Base-by-base conservation (phyloP, 192 early-diverging fungal species). In the Backusella sp. region DNA sequence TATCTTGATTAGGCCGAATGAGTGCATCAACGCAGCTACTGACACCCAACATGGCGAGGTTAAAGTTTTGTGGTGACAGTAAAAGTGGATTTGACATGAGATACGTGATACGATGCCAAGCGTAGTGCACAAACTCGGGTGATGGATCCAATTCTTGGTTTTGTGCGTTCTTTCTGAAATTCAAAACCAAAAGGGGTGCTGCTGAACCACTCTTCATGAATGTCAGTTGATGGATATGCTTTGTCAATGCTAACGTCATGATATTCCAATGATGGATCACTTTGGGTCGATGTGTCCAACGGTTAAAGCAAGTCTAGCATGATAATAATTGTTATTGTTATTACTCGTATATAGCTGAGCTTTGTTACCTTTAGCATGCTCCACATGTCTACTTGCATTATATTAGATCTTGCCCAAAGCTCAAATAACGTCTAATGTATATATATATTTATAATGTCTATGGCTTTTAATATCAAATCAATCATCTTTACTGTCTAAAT, bases 201-300 rank as follows among this genome's bases (percentile, higher is more conserved):
- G 85, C 78, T 19, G 91, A 91, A 78, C 91, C 87, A 35, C 70
- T 74, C 21, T 84, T 83, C 21, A 90, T 90, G 75, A 93, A 94
- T 32, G 94, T 82, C 36, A 89, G 59, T 42, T 90, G 79, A 9
- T 92, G 80, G 23, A 92, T 87, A 19, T 90, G 77, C 35, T 91
- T 81, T 39, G 92, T 91, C 11, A 96, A 77, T 21, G 83, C 88
- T 15, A 94, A 75, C 0, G 86, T 80, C 7, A 85, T 86, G 14
- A 90, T 89, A 71, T 85, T 92, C 95, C 95, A 96, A 72, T 96
- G 89, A 26, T 85, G 84, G 49, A 95, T 74, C 21, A 91, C 83
- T 52, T 88, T 86, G 17, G 90, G 79, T 65, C 94, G 83, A 76
- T 95, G 91, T 0, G 90, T 91, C 95, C 95, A 96, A 41, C 85